phyloP scores from a whole-genome alignment of 73 alveolate species.

The Uronychia binucleata region DNA sequence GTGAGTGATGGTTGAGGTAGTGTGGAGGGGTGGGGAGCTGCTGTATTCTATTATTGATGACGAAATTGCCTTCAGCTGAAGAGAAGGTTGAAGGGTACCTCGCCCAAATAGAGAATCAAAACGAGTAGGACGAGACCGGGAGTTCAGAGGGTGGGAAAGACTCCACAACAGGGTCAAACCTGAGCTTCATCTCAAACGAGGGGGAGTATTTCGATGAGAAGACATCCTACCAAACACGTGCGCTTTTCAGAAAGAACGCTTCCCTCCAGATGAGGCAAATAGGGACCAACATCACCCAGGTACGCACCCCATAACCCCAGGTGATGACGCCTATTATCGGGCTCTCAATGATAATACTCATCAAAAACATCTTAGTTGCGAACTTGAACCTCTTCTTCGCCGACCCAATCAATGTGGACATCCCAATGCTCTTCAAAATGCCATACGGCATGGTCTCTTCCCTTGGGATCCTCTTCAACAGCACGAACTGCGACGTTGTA shows the following conservation, averaged over 20 bases:
- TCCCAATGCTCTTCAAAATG: conserved; percentile 41
- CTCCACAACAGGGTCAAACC: too few relatives aligned
- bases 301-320: too few relatives aligned
- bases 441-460: conserved; percentile 8
- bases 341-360: conserved; percentile 72
- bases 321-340: conserved; percentile 93
- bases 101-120: too few relatives aligned
- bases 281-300: conserved; percentile 81
- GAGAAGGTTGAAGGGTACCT: background rate
- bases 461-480: conserved; percentile 13
- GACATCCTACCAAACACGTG: conserved; percentile 47
- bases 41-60: too few relatives aligned
- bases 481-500: conserved; percentile 16
- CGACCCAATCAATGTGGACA: conserved; percentile 57
- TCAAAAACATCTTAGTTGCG: conserved; percentile 67
- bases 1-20: too few relatives aligned
- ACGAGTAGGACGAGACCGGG: too few relatives aligned
- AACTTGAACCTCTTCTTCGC: conserved; percentile 48
- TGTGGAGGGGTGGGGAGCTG: too few relatives aligned
- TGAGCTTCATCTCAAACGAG: conserved; percentile 38
- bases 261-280: conserved; percentile 68
- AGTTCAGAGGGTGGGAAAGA: too few relatives aligned
- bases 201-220: conserved; percentile 26
- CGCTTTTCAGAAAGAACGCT: conserved; percentile 75
- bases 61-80: background rate